A percentile compares a stretch with the other conserved stretches of the same genome.
phyloP scores from a whole-genome alignment of 768 basidiomycete genomes.

The Coprinellus aureogranulatus region DNA sequence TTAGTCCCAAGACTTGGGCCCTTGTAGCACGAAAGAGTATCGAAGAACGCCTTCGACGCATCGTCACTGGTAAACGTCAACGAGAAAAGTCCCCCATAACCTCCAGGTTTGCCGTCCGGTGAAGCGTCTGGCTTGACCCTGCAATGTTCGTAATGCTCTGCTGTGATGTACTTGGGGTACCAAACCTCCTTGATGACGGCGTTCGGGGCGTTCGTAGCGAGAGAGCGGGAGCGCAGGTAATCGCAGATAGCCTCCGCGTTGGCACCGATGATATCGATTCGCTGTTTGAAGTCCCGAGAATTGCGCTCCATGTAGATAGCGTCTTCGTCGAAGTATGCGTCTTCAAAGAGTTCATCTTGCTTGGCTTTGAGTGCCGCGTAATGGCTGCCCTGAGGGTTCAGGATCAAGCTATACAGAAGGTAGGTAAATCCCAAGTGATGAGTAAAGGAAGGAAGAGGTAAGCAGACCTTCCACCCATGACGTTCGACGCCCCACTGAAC shows the following conservation, averaged over 20 bases:
- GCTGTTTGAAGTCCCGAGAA: slow-evolving; percentile 84
- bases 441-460: neutral
- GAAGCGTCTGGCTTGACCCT: slow-evolving; percentile 46
- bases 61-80: slow-evolving; percentile 71
- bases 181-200: slow-evolving; percentile 77
- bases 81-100: slow-evolving; percentile 86
- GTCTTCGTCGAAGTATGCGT: slow-evolving; percentile 86
- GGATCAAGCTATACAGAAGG: slow-evolving; percentile 59
- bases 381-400: slow-evolving; percentile 76
- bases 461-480: slow-evolving; percentile 94
- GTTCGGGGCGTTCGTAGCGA: slow-evolving; percentile 33
- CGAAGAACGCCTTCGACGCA: slow-evolving; percentile 80
- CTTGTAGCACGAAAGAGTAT: slow-evolving; percentile 78
- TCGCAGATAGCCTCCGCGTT: slow-evolving; percentile 85
- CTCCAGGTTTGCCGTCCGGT: slow-evolving; percentile 40
- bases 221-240: slow-evolving; percentile 62
- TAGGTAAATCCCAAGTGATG: neutral
- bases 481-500: slow-evolving; percentile 91
- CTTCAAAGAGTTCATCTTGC: slow-evolving; percentile 66
- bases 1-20: slow-evolving; percentile 93
- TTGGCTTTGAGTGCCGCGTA: slow-evolving; percentile 65
- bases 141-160: slow-evolving; percentile 68
- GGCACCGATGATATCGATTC: slow-evolving; percentile 71
- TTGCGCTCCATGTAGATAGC: slow-evolving; percentile 98
- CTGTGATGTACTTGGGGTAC: slow-evolving; percentile 83